phyloP scores from a whole-genome alignment of 2,329 filamentous ascomycete genomes.

The Byssothecium circinans region DNA sequence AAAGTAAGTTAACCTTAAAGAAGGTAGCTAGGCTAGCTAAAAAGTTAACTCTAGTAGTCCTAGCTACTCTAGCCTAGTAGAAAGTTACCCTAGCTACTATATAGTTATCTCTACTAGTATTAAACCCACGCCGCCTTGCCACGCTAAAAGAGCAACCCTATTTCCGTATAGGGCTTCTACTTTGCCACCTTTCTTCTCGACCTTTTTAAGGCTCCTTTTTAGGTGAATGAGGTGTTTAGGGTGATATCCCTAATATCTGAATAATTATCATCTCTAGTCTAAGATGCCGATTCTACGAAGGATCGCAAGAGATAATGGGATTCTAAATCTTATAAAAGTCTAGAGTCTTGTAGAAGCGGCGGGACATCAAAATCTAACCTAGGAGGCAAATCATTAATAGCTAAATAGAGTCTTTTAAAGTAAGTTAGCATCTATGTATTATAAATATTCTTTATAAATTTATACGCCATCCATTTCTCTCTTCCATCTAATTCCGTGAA shows the following conservation, averaged over 20 bases:
- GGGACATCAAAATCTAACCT: constrained; percentile 5
- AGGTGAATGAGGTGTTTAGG: constrained; percentile 11
- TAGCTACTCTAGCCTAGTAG: too few relatives aligned
- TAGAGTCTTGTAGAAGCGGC: constrained; percentile 4
- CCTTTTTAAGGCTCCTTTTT: constrained; percentile 11
- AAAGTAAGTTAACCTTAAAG: too few relatives aligned
- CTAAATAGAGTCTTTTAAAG: constrained; percentile 11
- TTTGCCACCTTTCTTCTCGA: constrained; percentile 4
- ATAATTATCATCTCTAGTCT: constrained; percentile 4
- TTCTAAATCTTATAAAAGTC: constrained; percentile 6
- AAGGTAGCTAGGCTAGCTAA: too few relatives aligned
- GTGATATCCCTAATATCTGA: constrained; percentile 7
- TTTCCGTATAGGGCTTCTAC: not conserved
- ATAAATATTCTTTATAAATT: constrained; percentile 15
- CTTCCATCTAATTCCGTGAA: constrained; percentile 1
- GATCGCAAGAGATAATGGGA: constrained; percentile 6
- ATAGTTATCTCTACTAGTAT: too few relatives aligned
- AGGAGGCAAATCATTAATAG: constrained; percentile 11
- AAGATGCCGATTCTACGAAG: constrained; percentile 4
- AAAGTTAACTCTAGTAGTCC: too few relatives aligned
- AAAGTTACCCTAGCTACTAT: too few relatives aligned
- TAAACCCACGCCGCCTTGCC: too few relatives aligned
- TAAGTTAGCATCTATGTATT: constrained; percentile 13
- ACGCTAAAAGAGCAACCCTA: too few relatives aligned
- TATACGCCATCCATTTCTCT: constrained; percentile 13